phyloP scores from a whole-genome alignment of 148 eudicot genomes.

The Amaranthus palmeri region DNA sequence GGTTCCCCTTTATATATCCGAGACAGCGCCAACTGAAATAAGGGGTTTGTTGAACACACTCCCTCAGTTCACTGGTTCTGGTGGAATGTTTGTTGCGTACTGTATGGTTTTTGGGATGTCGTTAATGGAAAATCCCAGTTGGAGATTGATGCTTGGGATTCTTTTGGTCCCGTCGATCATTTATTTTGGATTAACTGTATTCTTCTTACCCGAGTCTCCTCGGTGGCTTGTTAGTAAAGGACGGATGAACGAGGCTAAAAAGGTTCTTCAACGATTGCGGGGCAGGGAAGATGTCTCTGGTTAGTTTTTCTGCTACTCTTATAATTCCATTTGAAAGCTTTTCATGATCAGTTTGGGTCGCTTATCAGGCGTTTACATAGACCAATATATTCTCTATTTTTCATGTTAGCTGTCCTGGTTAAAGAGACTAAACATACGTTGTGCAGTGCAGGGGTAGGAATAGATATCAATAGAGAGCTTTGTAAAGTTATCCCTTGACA shows the following conservation, averaged over 20 bases:
- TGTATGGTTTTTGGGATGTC: slow-evolving; percentile 67
- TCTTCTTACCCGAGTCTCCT: slow-evolving; percentile 75
- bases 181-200: slow-evolving; percentile 43
- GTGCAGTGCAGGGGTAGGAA: not conserved
- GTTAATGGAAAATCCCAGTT: slow-evolving; percentile 47
- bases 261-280: slow-evolving; percentile 58
- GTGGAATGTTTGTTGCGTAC: slow-evolving; percentile 62
- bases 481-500: not conserved
- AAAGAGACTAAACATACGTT: not conserved
- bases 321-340: not conserved
- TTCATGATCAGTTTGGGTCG: not conserved
- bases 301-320: slow-evolving; percentile 25
- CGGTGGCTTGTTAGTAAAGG: slow-evolving; percentile 85
- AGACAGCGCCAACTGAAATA: slow-evolving; percentile 67
- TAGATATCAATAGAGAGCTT: not conserved
- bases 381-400: not conserved
- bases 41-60: slow-evolving; percentile 60
- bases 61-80: slow-evolving; percentile 60
- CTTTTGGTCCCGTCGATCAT: slow-evolving; percentile 46
- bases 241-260: slow-evolving; percentile 56
- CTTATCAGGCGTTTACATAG: not conserved
- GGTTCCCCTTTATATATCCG: slow-evolving; percentile 67
- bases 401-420: not conserved
- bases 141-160: slow-evolving; percentile 73
- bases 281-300: slow-evolving; percentile 70